Base-by-base conservation (phyloP, 768 basidiomycete species). In the Lepiota subincarnata region DNA sequence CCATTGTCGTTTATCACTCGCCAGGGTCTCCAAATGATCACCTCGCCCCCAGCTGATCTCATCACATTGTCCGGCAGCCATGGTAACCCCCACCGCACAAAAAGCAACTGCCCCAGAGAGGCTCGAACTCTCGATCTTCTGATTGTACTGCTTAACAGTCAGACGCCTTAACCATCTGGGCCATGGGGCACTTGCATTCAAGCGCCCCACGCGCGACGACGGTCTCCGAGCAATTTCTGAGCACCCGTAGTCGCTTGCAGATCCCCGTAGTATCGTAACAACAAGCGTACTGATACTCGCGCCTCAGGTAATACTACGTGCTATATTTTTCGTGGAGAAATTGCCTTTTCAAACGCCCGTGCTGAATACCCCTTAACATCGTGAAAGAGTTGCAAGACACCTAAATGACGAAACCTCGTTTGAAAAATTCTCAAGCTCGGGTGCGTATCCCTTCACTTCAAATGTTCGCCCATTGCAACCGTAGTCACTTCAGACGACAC, bases 71-170 rank as follows among this genome's bases (percentile, higher is more conserved):
- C 22, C 40, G 38, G 38, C 48, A 49, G 40, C 48, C 37, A 37
- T 22, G 20, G 48, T 49, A 49, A 49, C 48, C n/a, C 24, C 2
- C 2, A 24, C 5, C 24, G 3, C 24, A 24, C 24, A 24, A 24
- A 24, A 24, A 24, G 5, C 24, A 24, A 11, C 50, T 52, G 50
- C 50, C 50, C 50, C 50, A 52, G 42, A 44, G 50, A 52, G 50
- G 28, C 50, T 52, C 50, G 50, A 52, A 52, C 50, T 52, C 50
- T 52, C 42, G 50, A 52, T 45, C 50, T 52, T 52, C 50, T 45
- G 50, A 52, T 52, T 31, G 34, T 35, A 6, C n/a, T 31, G 14
- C 3, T 13, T 41, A 47, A 53, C 52, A 53, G 51, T 53, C 51
- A 45, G 52, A 53, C 44, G 52, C 52, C 44, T 45, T 53, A 53